Base-by-base conservation (phyloP, 2,329 filamentous ascomycete genomes). In the Penicillium hesseltinei region DNA sequence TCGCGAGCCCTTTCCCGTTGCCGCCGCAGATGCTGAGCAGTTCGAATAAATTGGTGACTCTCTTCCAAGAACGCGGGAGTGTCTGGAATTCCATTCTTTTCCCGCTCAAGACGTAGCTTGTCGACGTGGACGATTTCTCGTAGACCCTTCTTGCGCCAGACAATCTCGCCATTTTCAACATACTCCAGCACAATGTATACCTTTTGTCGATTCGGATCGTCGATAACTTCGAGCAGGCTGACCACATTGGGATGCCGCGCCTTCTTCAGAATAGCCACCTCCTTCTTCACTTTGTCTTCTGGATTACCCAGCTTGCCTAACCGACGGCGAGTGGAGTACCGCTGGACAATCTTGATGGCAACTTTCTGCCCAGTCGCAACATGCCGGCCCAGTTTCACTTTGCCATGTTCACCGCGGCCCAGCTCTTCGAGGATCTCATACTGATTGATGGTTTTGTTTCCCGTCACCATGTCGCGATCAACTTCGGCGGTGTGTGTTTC, bases 191-290 rank as follows among this genome's bases (percentile, higher is more conserved):
- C 91, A 78, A 99, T 93, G 77, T 99, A 99, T 61, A 99, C 96
- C 78, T 99, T 99, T 78, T 95, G 94, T 57, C 92, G 86, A 68
- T 92, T 91, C 2, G 93, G 93, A 72, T 99, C 94, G 72, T 99
- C 94, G 68, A 99, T 97, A 69, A 99, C 92, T 77, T 99, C 94
- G 62, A 97, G 84, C 39, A 99, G 81, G 67, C 91, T 92, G 61
- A 99, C 94, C 40, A 99, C 91, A 70, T 99, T 97, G n/a, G 91
- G 88, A 74, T 99, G 94, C 31, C 93, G 88, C 53, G 96, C 96
- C 79, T 99, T 99, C 76, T 99, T 99, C 68, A 99, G 81, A 57
- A 99, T 97, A 71, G 94, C 94, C 62, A 99, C 96, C 78, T 99
- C 94, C 72, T 90, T 89, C 78, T 96, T 97, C 55, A 93, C 88